Percentiles rank a stretch among this genome's conserved stretches.
Conservation (phyloP, 2,329 filamentous ascomycete species). For the Trichoderma semiorbis region DNA sequence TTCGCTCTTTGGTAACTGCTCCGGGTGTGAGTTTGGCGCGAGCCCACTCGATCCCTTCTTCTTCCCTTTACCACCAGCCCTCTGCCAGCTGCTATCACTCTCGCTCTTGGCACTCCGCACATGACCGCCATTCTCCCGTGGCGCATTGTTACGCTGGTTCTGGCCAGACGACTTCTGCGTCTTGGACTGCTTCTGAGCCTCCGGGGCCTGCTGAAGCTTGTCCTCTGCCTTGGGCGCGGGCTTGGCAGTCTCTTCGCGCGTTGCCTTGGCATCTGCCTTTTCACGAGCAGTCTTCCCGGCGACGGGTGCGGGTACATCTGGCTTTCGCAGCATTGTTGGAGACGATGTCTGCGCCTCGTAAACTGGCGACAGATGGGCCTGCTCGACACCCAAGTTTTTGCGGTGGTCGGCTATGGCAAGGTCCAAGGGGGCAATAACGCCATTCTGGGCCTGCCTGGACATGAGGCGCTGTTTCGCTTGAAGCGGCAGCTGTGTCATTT, state of each 20-base stretch:
- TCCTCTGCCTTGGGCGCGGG: constrained; percentile 14
- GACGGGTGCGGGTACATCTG: constrained; percentile 38
- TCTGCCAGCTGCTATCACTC: constrained; percentile 56
- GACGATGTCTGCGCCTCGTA: constrained; percentile 71
- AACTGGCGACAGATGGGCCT: constrained; percentile 65
- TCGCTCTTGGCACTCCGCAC: constrained; percentile 54
- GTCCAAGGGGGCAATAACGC: constrained; percentile 53
- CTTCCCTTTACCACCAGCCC: constrained; percentile 47
- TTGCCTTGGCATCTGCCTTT: constrained; percentile 22
- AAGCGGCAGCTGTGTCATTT: constrained; percentile 31
- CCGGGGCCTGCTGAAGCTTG: constrained; percentile 18
- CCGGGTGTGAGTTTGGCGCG: constrained; percentile 37
- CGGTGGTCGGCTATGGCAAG: constrained; percentile 48
- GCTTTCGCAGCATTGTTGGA: constrained; percentile 56
- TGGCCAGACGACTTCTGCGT: constrained; percentile 20
- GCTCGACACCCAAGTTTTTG: constrained; percentile 37
- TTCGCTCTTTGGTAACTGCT: constrained; percentile 55
- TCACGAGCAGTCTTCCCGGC: constrained; percentile 5
- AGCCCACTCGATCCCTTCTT: constrained; percentile 37
- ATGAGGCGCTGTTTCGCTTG: constrained; percentile 37
- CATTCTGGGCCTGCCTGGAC: constrained; percentile 44
- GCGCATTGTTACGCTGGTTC: constrained; percentile 38
- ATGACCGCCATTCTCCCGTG: constrained; percentile 53
- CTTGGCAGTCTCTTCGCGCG: constrained; percentile 24
- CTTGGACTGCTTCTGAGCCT: constrained; percentile 26